These are phyloP conservation scores for Ganoderma multipileum DNA, from an alignment of 1,284 basidiomycete genomes.

Conservation along the genomic window DNA sequence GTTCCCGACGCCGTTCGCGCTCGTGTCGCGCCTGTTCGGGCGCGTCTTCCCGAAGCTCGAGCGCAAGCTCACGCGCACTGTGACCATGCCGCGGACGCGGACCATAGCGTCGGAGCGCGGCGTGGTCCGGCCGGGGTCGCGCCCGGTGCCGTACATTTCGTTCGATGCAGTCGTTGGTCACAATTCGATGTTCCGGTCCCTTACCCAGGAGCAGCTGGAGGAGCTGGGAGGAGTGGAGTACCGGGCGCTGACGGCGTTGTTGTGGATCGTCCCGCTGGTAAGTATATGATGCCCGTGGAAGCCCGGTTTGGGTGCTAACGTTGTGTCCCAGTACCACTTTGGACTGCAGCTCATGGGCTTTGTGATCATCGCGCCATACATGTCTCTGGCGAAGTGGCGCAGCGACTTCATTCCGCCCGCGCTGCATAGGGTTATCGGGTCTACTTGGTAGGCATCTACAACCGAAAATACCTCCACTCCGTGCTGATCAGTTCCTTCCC, in stretches of 20 bases:
- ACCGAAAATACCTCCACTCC: not conserved
- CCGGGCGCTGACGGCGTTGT: constrained; percentile 78
- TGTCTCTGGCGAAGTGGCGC: constrained; percentile 60
- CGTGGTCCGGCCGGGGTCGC: constrained; percentile 47
- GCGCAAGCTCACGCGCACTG: constrained; percentile 38
- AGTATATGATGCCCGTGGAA: constrained; percentile 7
- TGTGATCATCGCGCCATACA: constrained; percentile 82
- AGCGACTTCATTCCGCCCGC: constrained; percentile 63
- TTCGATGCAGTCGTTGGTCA: constrained; percentile 88
- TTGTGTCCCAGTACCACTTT: constrained; percentile 63
- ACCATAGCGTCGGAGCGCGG: constrained; percentile 41
- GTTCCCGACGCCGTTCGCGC: constrained; percentile 85
- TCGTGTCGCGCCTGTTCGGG: constrained; percentile 44
- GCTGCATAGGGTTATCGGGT: constrained; percentile 57
- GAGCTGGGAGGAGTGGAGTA: constrained; percentile 97
- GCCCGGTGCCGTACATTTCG: constrained; percentile 81
- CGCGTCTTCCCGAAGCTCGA: constrained; percentile 38
- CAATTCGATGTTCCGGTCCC: constrained; percentile 86
- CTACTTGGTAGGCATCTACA: constrained; percentile 58
- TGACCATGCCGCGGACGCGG: constrained; percentile 40
- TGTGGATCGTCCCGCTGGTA: constrained; percentile 73
- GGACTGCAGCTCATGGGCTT: constrained; percentile 36
- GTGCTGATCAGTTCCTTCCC: not conserved
- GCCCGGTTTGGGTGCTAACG: constrained; percentile 5
- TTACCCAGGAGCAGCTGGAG: constrained; percentile 87